Percentiles rank a stretch among this genome's conserved stretches.
Conservation (phyloP, 352 stramenopile genomes). For the Peronosclerospora sorghi region DNA sequence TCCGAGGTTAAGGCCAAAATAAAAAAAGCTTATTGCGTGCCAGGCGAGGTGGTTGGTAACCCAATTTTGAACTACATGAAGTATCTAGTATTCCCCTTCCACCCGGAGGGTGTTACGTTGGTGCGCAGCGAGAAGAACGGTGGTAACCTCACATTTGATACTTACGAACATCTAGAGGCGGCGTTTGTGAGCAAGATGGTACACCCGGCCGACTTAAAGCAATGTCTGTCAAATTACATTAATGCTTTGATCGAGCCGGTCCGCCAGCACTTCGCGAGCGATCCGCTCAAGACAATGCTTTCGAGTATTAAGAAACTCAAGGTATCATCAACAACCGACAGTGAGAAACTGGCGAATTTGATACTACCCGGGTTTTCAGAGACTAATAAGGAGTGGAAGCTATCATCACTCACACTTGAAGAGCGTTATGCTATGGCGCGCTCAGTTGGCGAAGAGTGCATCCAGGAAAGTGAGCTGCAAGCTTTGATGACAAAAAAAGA, state of each 20-base stretch:
- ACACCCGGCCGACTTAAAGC: slow-evolving; percentile 96
- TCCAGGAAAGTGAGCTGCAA: slow-evolving; percentile 85
- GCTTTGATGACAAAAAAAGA: slow-evolving; percentile 81
- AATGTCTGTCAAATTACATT: slow-evolving; percentile 86
- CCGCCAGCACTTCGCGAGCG: slow-evolving; percentile 90
- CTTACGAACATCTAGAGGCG: slow-evolving; percentile 84
- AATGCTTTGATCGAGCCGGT: slow-evolving; percentile 94
- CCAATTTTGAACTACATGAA: slow-evolving; percentile 96
- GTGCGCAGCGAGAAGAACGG: slow-evolving; percentile 80
- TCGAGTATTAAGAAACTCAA: slow-evolving; percentile 88
- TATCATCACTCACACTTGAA: slow-evolving; percentile 66
- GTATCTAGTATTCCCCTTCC: slow-evolving; percentile 88
- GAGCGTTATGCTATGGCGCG: slow-evolving; percentile 70
- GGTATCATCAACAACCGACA: slow-evolving; percentile 44
- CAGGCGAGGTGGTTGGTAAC: slow-evolving; percentile 83
- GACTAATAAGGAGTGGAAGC: slow-evolving; percentile 54
- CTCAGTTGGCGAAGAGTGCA: slow-evolving; percentile 88
- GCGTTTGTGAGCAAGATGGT: slow-evolving; percentile 88
- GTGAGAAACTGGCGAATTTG: slow-evolving; percentile 64
- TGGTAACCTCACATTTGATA: slow-evolving; percentile 81
- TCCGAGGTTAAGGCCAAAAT: slow-evolving; percentile 96
- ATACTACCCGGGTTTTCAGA: slow-evolving; percentile 52
- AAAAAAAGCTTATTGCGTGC: slow-evolving; percentile 97
- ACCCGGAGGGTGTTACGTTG: slow-evolving; percentile 53
- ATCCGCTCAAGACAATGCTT: slow-evolving; percentile 92